A percentile compares a stretch with the other conserved stretches of the same genome.
phyloP scores from a whole-genome alignment of 2,329 filamentous ascomycete genomes.

The Chaetomium globosum region DNA sequence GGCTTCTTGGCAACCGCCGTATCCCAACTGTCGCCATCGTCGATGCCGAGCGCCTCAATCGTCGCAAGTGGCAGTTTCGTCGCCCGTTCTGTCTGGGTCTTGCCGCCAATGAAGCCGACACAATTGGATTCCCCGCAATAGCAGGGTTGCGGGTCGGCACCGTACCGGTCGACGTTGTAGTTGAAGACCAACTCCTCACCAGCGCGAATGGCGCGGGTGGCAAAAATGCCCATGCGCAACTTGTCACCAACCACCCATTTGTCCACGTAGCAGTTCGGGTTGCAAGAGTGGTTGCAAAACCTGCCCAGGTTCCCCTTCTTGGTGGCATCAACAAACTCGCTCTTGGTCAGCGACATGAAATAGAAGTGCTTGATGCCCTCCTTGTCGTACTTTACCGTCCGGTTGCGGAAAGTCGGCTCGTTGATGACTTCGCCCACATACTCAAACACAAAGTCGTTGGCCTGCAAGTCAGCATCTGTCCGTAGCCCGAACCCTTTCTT shows the following conservation, averaged over 20 bases:
- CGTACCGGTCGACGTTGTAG: conserved; percentile 98
- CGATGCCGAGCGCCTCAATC: conserved; percentile 93
- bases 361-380: conserved; percentile 99
- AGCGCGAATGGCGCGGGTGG: conserved; percentile 76
- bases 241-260: conserved; percentile 99
- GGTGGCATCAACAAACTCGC: conserved; percentile 96
- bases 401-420: conserved; percentile 81
- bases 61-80: conserved; percentile 88
- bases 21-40: conserved; percentile 90
- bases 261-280: conserved; percentile 98
- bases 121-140: conserved; percentile 96
- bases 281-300: conserved; percentile 99
- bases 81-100: conserved; percentile 93
- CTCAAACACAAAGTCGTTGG: conserved; percentile 94
- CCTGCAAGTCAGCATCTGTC: conserved; percentile 72
- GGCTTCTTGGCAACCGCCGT: conserved; percentile 85
- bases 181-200: conserved; percentile 98
- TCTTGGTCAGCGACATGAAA: conserved; percentile 98
- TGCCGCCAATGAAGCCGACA: conserved; percentile 93
- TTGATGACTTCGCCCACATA: conserved; percentile 99
- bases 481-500: conserved; percentile 96
- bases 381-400: conserved; percentile 90
- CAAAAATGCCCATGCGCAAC: conserved; percentile 98
- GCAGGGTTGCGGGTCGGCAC: conserved; percentile 93
- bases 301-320: conserved; percentile 94